Percentiles rank a stretch among this genome's conserved stretches.
These are phyloP conservation scores for Raffaelea arxii DNA, from an alignment of 2,329 filamentous ascomycete genomes.

Conservation along the genomic window DNA sequence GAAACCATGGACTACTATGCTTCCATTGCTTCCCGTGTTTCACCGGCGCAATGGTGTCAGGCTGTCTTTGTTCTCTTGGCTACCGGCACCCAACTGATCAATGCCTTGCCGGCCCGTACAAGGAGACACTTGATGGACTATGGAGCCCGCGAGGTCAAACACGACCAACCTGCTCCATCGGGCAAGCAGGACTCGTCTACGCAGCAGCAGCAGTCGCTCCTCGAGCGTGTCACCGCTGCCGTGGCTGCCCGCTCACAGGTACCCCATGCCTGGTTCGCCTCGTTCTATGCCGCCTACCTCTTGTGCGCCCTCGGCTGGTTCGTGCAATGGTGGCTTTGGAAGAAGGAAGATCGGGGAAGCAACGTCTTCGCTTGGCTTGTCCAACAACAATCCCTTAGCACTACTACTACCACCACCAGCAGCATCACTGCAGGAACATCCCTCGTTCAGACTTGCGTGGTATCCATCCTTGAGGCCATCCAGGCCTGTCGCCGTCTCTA, in stretches of 20 bases:
- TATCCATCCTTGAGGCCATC: slow-evolving; percentile 63
- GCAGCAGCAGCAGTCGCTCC: not conserved
- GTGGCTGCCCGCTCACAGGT: slow-evolving; percentile 7
- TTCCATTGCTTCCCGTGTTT: not conserved
- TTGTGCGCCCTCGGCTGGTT: slow-evolving; percentile 66
- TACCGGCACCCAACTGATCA: slow-evolving; percentile 29
- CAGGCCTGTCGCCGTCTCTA: slow-evolving; percentile 69
- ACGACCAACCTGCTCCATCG: not conserved
- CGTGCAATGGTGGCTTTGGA: slow-evolving; percentile 38
- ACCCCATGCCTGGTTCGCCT: slow-evolving; percentile 80
- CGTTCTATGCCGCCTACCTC: slow-evolving; percentile 74
- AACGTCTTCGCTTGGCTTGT: slow-evolving; percentile 6
- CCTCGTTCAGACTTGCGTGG: slow-evolving; percentile 51
- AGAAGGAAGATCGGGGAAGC: slow-evolving; percentile 12
- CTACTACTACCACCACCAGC: too few relatives aligned
- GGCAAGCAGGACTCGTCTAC: not conserved
- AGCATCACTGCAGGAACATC: slow-evolving; percentile 17
- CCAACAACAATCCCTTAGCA: too few relatives aligned
- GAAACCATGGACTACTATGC: too few relatives aligned
- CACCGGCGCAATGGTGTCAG: slow-evolving; percentile 30
- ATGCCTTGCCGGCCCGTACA: slow-evolving; percentile 33
- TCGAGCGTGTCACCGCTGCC: slow-evolving; percentile 6
- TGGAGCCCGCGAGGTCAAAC: slow-evolving; percentile 30
- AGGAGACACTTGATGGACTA: slow-evolving; percentile 38
- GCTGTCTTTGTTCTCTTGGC: slow-evolving; percentile 35